Evolutionary conservation across 805 yeast genomes (phyloP), one percentile per base, ranked within the genome.

Genomic region (Kuraishia piskuri): DNA sequence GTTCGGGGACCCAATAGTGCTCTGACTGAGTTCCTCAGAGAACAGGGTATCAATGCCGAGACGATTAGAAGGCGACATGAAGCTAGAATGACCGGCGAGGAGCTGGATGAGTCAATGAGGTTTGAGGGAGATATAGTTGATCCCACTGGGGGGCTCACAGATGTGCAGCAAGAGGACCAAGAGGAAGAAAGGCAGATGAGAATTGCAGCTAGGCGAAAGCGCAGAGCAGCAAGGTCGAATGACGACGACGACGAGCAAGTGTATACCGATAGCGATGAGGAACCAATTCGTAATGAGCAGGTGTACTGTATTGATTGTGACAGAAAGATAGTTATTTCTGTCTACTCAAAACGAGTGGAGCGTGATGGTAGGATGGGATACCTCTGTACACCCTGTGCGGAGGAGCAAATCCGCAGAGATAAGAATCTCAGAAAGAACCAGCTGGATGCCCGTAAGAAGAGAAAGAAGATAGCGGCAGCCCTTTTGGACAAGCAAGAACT

Each of bases 41-140:
- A 86, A 54, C 96, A 90, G 67, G 97, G 97, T 37, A 91, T 91
- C 69, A 86, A 74, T 62, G 90, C 96, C 1, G 90, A 83, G 54
- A 83, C 81, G 46, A 90, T 90, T 64, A 75, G 90, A 62, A 70
- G 71, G 50, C 57, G 74, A 52, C 65, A 65, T 51, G 70, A 67
- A 53, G 63, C 59, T 36, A 59, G 63, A 22, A 52, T 59, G 45
- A 53, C 60, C 19, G 54, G 53, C 7, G 66, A 58, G 49, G 56
- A 49, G 21, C 60, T 55, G 36, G 62, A 56, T 17, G 49, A n/a
- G 19, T 22, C 49, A 6, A 62, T 53, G 36, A 58, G 54, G 25
- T 62, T 52, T n/a, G 61, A 55, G 12, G 59, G 56, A 36, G 60
- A 50, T 25, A 56, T 45, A 22, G 61, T 56, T 19, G 50, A 51